These are phyloP conservation scores for Aegilops speltoides DNA, from an alignment of 176 grass and related monocot genomes.

Conservation along the genomic window DNA sequence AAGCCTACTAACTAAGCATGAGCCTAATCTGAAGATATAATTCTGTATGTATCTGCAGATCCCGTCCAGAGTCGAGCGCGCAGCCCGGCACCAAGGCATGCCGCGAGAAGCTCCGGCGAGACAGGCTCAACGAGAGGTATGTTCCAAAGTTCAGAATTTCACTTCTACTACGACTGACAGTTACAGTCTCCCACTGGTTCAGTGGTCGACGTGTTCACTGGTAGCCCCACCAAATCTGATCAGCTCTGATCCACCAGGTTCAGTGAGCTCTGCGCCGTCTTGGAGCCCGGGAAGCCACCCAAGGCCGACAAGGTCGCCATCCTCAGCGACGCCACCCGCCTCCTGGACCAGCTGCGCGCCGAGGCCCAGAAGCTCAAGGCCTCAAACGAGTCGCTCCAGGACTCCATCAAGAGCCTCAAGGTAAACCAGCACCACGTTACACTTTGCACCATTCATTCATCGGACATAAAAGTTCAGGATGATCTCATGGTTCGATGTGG, in stretches of 20 bases:
- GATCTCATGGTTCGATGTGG: background rate
- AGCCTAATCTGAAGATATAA: background rate
- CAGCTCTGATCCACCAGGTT: conserved; percentile 49
- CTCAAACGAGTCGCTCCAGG: conserved; percentile 77
- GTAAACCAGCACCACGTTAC: background rate
- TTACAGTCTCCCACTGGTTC: background rate
- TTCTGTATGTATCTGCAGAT: conserved; percentile 36
- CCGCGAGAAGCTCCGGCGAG: conserved; percentile 90
- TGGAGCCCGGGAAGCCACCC: conserved; percentile 87
- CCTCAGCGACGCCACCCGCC: conserved; percentile 59
- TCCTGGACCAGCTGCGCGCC: conserved; percentile 52
- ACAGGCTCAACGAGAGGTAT: conserved; percentile 88
- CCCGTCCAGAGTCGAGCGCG: conserved; percentile 73
- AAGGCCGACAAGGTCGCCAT: conserved; percentile 82
- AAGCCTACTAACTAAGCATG: background rate
- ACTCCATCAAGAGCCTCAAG: conserved; percentile 88
- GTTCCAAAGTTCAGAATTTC: background rate
- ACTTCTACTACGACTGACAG: background rate
- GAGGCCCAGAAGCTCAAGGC: conserved; percentile 79
- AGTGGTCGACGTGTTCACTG: background rate
- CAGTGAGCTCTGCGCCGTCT: conserved; percentile 73
- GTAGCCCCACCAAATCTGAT: background rate
- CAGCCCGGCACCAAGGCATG: conserved; percentile 84
- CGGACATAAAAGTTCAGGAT: background rate
- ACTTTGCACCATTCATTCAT: background rate